Base-by-base conservation (phyloP, 2,329 filamentous ascomycete species). In the Harringtonia lauricola region DNA sequence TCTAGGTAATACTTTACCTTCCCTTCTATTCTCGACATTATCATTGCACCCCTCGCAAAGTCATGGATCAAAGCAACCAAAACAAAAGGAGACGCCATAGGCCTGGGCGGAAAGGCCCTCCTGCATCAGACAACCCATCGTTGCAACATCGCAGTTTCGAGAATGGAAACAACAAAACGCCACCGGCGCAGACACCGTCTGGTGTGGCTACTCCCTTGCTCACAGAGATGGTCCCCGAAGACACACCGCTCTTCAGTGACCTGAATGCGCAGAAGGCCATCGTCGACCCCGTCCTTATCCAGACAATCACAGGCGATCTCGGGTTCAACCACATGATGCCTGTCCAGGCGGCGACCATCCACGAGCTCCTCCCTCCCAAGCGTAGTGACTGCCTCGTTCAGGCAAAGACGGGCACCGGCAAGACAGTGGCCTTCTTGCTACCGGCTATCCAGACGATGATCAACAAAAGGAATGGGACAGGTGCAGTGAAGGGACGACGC, bases 401-500 rank as follows among this genome's bases (percentile, higher is more conserved):
- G 61, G 86, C 86, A 41, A 89, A 84, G 66, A 94, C 86, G 1
- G 86, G 86, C 51, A 94, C 87, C 0, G 86, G 86, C 53, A 94
- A 94, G 65, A 94, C 86, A 0, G 63, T 92, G 44, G 86, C 83
- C 39, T 94, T 94, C 64, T 70, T 94, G 30, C 66, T 92, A 4
- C 87, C 86, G n/a, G 74, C 85, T n/a, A 65, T 94, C 30, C 83
- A 92, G 59, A 83, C 76, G 47, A 81, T 92, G 55, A 67, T 90
- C 53, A 63, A 62, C 40, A 60, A 59, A 45, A 36, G 22, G 31
- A 18, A 18, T 1, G 26, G 14, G 2, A 24, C 10, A 8, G 15
- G 18, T 19, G 12, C 48, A 53, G 21, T 51, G 53, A 14, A 45
- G 50, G 10, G 54, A 42, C 44, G 24, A 60, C 49, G 26, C 7